phyloP scores from a whole-genome alignment of 73 alveolate species.

The Tetrahymena malaccensis region DNA sequence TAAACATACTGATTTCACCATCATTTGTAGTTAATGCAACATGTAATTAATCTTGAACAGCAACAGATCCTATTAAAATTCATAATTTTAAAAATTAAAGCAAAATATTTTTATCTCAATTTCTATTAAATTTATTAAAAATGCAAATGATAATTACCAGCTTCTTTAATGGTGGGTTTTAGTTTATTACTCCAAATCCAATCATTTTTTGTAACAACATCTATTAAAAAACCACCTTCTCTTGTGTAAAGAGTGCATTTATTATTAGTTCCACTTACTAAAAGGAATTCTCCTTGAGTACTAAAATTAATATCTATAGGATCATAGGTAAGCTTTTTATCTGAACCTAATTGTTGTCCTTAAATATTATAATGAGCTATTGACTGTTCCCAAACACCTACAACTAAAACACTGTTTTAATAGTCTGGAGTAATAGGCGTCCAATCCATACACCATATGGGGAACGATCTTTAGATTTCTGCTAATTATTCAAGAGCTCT shows the following conservation, averaged over 20 bases:
- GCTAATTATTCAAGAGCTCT: conserved; percentile 10
- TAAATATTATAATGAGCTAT: conserved; percentile 2
- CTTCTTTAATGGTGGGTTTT: neutral
- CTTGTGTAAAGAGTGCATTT: conserved; percentile 16
- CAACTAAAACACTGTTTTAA: neutral
- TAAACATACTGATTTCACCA: conserved; percentile 17
- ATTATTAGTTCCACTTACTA: conserved; percentile 28
- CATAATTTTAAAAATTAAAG: too few relatives aligned
- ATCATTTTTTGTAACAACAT: conserved; percentile 17
- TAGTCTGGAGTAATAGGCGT: conserved; percentile 24
- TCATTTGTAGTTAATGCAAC: conserved; percentile 15
- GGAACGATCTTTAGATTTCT: conserved; percentile 22
- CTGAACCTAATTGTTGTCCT: conserved; percentile 18
- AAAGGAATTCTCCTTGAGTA: conserved; percentile 15
- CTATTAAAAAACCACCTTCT: conserved; percentile 34
- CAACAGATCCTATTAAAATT: neutral
- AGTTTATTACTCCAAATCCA: conserved; percentile 27
- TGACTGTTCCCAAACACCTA: conserved; percentile 29
- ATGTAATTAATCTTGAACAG: neutral
- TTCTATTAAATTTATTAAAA: neutral
- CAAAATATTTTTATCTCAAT: neutral
- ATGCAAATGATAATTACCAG: neutral
- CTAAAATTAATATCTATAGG: conserved; percentile 25
- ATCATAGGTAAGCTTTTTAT: conserved; percentile 10
- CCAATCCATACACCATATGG: conserved; percentile 47